Conservation (phyloP, 2,329 filamentous ascomycete genomes). For the Aspergillus pseudoterreus region DNA sequence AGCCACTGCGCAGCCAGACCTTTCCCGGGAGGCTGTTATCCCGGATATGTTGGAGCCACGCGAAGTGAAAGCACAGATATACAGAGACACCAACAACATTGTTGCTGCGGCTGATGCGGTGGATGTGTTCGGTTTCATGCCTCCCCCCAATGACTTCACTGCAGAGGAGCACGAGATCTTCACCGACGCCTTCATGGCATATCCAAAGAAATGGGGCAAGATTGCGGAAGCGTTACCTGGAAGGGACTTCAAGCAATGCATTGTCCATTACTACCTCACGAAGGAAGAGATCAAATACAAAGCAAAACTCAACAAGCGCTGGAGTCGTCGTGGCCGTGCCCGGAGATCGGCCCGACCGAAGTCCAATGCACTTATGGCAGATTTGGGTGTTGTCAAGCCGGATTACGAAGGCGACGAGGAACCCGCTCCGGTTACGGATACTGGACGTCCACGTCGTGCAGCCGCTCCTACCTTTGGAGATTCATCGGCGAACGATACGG, state of each 20-base stretch:
- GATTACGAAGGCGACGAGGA: constrained; percentile 45
- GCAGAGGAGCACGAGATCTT: constrained; percentile 45
- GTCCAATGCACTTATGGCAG: constrained; percentile 47
- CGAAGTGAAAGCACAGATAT: constrained; percentile 38
- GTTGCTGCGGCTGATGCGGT: constrained; percentile 37
- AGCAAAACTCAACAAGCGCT: constrained; percentile 45
- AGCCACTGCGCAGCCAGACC: constrained; percentile 43
- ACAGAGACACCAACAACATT: constrained; percentile 46
- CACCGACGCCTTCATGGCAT: constrained; percentile 45
- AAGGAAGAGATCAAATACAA: constrained; percentile 50
- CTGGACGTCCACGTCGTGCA: constrained; percentile 47
- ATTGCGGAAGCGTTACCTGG: constrained; percentile 47
- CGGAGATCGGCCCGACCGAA: constrained; percentile 39
- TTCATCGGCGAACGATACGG: constrained; percentile 27
- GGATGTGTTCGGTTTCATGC: constrained; percentile 43
- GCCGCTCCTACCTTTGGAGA: constrained; percentile 49
- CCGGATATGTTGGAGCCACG: constrained; percentile 45
- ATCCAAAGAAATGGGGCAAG: constrained; percentile 51
- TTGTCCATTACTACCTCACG: constrained; percentile 50
- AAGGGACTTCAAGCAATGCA: constrained; percentile 47
- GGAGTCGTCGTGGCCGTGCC: constrained; percentile 40
- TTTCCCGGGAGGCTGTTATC: constrained; percentile 44
- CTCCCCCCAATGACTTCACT: constrained; percentile 47
- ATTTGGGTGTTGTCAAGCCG: constrained; percentile 41
- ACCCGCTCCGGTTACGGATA: constrained; percentile 46